phyloP scores from a whole-genome alignment of 176 grass and related monocot genomes.

The Oryza glumipatula region DNA sequence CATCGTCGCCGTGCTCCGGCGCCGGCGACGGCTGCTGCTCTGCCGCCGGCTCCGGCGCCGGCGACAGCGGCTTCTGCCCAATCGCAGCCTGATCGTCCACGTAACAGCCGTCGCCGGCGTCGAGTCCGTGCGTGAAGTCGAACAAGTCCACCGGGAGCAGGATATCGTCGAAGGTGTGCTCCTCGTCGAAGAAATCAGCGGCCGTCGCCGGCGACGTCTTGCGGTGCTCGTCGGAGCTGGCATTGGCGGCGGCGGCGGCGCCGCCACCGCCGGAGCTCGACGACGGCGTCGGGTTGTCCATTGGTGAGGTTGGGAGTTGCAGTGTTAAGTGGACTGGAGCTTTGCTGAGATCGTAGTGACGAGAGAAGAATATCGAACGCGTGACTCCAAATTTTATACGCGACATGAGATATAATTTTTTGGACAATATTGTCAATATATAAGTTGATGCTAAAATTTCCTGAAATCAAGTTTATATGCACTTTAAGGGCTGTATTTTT shows the following conservation, averaged over 20 bases:
- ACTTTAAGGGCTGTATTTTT: too few species aligned
- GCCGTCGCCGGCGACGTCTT: neutral
- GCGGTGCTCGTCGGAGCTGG: neutral
- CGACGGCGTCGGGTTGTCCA: neutral
- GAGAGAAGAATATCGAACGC: neutral
- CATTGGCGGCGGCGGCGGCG: neutral
- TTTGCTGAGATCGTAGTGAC: neutral
- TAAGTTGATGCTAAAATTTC: too few species aligned
- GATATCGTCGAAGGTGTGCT: neutral
- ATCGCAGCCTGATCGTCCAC: neutral
- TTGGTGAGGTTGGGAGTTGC: neutral
- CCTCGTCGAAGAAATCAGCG: neutral
- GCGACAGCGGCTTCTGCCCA: neutral
- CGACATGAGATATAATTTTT: too few species aligned
- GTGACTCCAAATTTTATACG: neutral
- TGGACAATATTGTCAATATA: too few species aligned
- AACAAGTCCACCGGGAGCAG: constrained; percentile 26
- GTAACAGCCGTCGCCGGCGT: neutral
- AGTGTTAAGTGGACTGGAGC: neutral
- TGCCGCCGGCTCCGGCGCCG: neutral
- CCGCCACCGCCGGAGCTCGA: neutral
- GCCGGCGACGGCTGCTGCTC: neutral
- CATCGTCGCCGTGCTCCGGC: neutral
- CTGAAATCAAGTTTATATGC: too few species aligned
- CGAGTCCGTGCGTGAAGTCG: neutral